A percentile compares a stretch with the other conserved stretches of the same genome.
Evolutionary conservation across 768 basidiomycete genomes (phyloP).

Genomic region (Termitomyces sp.): DNA sequence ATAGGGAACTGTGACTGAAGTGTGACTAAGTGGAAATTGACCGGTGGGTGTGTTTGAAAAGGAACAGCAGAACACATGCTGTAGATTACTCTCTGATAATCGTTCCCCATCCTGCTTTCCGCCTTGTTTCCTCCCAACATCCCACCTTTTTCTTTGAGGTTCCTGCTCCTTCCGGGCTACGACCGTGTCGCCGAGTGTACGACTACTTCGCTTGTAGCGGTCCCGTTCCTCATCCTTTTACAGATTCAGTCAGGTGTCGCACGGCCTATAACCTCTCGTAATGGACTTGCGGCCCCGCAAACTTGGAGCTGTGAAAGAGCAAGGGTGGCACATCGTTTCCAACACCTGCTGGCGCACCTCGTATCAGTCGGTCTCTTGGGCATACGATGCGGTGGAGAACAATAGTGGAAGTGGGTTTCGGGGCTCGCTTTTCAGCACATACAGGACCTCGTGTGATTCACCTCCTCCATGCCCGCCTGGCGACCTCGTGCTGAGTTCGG

Average conservation of each 20-base stretch:
- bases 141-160: constrained; percentile 21
- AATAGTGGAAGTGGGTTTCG: constrained; percentile 26
- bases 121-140: constrained; percentile 8
- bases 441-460: constrained; percentile 7
- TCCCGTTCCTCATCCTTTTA: constrained; percentile 1
- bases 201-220: constrained; percentile 8
- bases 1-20: constrained; percentile 8
- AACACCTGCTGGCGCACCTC: constrained; percentile 36
- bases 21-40: constrained; percentile 19
- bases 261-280: constrained; percentile 10
- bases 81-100: constrained; percentile 24
- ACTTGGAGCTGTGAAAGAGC: constrained; percentile 20
- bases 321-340: constrained; percentile 36
- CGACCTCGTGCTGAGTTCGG: constrained; percentile 28
- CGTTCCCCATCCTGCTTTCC: constrained; percentile 16
- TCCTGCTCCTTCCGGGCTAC: constrained; percentile 16
- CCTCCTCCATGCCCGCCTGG: constrained; percentile 7
- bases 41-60: constrained; percentile 21
- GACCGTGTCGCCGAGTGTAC: constrained; percentile 24
- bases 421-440: constrained; percentile 25
- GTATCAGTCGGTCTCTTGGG: constrained; percentile 35
- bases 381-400: constrained; percentile 21
- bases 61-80: constrained; percentile 23
- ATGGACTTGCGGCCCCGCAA: constrained; percentile 21
- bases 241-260: constrained; percentile 10